Base-by-base conservation (phyloP, 2,329 filamentous ascomycete genomes). In the Trichothecium sympodiale region DNA sequence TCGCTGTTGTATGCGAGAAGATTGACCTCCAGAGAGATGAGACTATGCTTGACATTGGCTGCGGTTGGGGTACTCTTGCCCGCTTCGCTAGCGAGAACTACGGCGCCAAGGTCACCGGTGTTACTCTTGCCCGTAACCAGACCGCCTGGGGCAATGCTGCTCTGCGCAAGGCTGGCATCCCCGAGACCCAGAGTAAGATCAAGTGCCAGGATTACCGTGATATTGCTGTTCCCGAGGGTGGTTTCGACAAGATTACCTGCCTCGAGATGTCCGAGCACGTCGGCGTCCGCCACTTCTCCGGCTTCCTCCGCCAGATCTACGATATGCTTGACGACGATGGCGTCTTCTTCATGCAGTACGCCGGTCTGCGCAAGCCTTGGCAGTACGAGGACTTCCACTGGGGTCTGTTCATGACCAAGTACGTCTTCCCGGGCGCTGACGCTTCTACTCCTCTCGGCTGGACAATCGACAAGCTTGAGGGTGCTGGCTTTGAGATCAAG, bases 371-470 rank as follows among this genome's bases (percentile, higher is more conserved):
- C 50, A 93, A 93, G 69, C 69, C 74, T 44, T 96, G 91, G 91
- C 91, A 96, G 62, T 96, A 94, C 55, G 88, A 96, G 70, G 89
- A 96, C 64, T 74, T 95, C 35, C 83, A 89, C 60, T 96, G 91
- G 91, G 91, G 91, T 57, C 74, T 96, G 32, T 96, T 95, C 74
- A 94, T 96, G 87, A 96, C 96, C 80, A 95, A 94, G 69, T 94
- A 96, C 63, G 73, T 96, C 59, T 96, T 96, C 75, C 91, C 88
- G 25, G 91, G 91, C 56, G 91, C 91, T 35, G 91, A 96, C 56
- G 91, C 91, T 35, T 94, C 85, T 30, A 94, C 87, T 39, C 91
- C 91, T 35, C 77, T 98, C 33, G 86, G 85, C 48, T 91, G 80
- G 62, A 85, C 91, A 51, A 69, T 94, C 49, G 77, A 86, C 60